Evolutionary conservation across 495 filamentous ascomycete genomes (phyloP).

Genomic region (Penicillium cataractarum): DNA sequence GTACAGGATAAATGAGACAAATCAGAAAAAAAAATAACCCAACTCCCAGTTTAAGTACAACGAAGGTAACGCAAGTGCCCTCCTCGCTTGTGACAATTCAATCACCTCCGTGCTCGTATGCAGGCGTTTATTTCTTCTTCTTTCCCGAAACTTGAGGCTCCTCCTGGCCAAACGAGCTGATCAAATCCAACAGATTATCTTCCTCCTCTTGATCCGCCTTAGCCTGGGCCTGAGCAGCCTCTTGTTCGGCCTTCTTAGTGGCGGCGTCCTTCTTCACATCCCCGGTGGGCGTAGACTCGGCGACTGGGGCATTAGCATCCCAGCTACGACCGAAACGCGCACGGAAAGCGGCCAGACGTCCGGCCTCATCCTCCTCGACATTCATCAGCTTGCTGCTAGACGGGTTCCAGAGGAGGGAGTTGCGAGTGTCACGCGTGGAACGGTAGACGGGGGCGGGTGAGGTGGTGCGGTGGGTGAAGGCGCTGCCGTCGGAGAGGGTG

Average conservation of each 20-base stretch:
- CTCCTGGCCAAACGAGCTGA: conserved; percentile 62
- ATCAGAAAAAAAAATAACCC: conserved; percentile 15
- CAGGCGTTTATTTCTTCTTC: conserved; percentile 37
- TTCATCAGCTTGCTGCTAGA: conserved; percentile 73
- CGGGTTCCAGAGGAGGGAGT: conserved; percentile 90
- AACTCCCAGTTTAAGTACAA: conserved; percentile 24
- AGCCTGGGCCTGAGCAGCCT: conserved; percentile 36
- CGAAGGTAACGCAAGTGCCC: neutral
- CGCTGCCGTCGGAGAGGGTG: conserved; percentile 88
- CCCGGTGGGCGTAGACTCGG: conserved; percentile 19
- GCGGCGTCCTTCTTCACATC: conserved; percentile 25
- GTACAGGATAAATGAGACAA: conserved; percentile 31
- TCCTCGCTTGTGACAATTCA: neutral
- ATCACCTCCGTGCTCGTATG: neutral
- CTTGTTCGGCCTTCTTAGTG: conserved; percentile 35
- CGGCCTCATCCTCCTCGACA: conserved; percentile 94
- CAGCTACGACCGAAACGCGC: conserved; percentile 80
- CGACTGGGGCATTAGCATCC: conserved; percentile 59
- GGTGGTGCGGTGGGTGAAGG: conserved; percentile 86
- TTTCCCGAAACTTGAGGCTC: conserved; percentile 35
- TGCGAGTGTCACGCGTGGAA: conserved; percentile 80
- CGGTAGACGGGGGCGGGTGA: conserved; percentile 78
- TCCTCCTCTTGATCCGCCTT: conserved; percentile 46
- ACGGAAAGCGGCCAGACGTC: conserved; percentile 83
- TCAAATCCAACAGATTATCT: conserved; percentile 71